Percentiles rank a stretch among this genome's conserved stretches.
Evolutionary conservation across 768 basidiomycete species (phyloP).

Genomic region (Pisolithus orientalis): DNA sequence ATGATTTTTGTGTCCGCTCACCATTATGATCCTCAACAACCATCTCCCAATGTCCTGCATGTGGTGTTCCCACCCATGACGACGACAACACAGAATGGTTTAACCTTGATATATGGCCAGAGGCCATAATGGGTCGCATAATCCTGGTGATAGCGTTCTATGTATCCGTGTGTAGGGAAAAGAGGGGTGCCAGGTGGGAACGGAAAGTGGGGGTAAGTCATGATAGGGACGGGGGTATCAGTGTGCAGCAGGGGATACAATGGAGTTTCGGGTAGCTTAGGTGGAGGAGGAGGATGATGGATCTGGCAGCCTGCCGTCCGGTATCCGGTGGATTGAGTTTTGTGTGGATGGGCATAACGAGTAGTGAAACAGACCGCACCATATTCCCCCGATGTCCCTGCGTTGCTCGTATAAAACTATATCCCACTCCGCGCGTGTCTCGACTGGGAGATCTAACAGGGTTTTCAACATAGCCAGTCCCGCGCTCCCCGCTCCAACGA

Average conservation of each 20-base stretch:
- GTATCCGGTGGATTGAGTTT: no score
- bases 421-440: slow-evolving; percentile 34
- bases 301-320: no score
- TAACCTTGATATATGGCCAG: slow-evolving; percentile 30
- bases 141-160: slow-evolving; percentile 32
- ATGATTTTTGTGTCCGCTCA: slow-evolving; percentile 6
- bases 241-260: slow-evolving; percentile 32
- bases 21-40: slow-evolving; percentile 12
- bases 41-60: slow-evolving; percentile 41
- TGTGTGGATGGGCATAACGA: no score
- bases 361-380: slow-evolving; percentile 28
- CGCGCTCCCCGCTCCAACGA: slow-evolving; percentile 38
- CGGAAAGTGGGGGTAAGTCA: slow-evolving; percentile 53
- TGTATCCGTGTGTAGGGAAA: slow-evolving; percentile 29
- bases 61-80: slow-evolving; percentile 36
- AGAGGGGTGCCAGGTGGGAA: slow-evolving; percentile 31
- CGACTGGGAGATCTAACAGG: slow-evolving; percentile 40
- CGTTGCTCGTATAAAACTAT: slow-evolving; percentile 51
- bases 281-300: no score
- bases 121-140: slow-evolving; percentile 28
- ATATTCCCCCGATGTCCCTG: slow-evolving; percentile 49
- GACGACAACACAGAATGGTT: slow-evolving; percentile 38
- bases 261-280: no score
- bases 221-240: slow-evolving; percentile 51
- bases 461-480: slow-evolving; percentile 50